Conservation (phyloP, 441 rosid species). For the Pelargonium fulgidum region DNA sequence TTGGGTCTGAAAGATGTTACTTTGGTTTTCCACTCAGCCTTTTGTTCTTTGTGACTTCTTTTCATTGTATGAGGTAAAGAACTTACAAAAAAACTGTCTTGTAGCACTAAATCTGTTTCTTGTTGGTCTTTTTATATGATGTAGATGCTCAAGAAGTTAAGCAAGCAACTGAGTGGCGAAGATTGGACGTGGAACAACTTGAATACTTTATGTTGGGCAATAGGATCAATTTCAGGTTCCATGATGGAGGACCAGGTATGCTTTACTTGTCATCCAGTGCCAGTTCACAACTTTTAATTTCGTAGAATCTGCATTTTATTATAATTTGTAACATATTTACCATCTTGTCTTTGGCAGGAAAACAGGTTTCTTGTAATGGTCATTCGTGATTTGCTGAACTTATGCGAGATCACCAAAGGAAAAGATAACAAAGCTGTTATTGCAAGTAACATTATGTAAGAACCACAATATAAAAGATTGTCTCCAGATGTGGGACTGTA, state of each 20-base stretch:
- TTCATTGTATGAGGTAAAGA: background rate
- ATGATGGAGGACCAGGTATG: slow-evolving; percentile 98
- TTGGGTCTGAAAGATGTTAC: background rate
- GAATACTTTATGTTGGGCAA: slow-evolving; percentile 99
- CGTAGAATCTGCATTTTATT: background rate
- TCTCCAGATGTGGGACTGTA: background rate
- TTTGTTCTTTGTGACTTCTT: no score
- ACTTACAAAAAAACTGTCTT: background rate
- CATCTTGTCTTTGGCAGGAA: slow-evolving; percentile 50
- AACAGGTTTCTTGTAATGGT: slow-evolving; percentile 99
- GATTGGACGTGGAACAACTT: slow-evolving; percentile 99
- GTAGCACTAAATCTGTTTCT: background rate
- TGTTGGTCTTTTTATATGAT: slow-evolving; percentile 14
- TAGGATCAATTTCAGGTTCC: slow-evolving; percentile 98
- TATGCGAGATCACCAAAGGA: slow-evolving; percentile 98
- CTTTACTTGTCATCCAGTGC: background rate
- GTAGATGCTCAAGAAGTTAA: slow-evolving; percentile 92
- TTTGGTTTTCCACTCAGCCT: no score
- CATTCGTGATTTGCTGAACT: slow-evolving; percentile 89
- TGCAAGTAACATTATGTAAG: slow-evolving; percentile 99
- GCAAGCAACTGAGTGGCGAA: slow-evolving; percentile 93
- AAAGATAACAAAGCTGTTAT: slow-evolving; percentile 99
- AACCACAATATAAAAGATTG: slow-evolving; percentile 10
- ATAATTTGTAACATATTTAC: background rate
- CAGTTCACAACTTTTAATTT: background rate